Evolutionary conservation across 495 filamentous ascomycete genomes (phyloP).

Genomic region (Lasiosphaeria hispida): DNA sequence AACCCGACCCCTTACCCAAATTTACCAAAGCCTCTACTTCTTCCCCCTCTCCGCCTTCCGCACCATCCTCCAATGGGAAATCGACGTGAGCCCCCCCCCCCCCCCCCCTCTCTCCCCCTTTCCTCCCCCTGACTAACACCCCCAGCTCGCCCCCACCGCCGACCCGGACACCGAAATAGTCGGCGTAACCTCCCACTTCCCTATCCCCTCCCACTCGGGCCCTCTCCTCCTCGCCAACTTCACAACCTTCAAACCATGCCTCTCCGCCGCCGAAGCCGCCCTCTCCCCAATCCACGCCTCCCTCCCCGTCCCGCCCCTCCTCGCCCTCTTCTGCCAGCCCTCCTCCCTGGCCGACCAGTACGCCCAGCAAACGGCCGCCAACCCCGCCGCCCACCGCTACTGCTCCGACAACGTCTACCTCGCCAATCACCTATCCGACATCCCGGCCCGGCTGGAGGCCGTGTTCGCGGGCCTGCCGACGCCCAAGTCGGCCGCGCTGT

Average conservation of each 20-base stretch:
- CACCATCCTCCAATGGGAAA: conserved; percentile 43
- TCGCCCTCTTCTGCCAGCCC: conserved; percentile 33
- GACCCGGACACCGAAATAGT: conserved; percentile 46
- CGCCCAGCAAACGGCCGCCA: conserved; percentile 35
- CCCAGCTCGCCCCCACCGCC: conserved; percentile 33
- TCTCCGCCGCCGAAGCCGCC: conserved; percentile 32
- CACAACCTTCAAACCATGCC: conserved; percentile 39
- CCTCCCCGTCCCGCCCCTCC: conserved; percentile 33
- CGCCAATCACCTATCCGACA: conserved; percentile 37
- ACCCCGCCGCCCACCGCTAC: conserved; percentile 46
- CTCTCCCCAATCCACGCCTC: conserved; percentile 36
- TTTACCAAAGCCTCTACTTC: conserved; percentile 46
- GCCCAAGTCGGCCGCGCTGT: conserved; percentile 42
- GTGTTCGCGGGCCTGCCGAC: conserved; percentile 45
- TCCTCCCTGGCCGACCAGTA: conserved; percentile 45
- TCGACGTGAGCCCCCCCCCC: conserved; percentile 25
- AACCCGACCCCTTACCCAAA: conserved; percentile 29
- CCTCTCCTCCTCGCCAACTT: conserved; percentile 40
- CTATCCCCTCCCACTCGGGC: conserved; percentile 19
- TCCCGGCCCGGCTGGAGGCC: conserved; percentile 40
- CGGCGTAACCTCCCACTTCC: conserved; percentile 33
- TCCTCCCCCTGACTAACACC: not conserved
- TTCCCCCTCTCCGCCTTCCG: conserved; percentile 42
- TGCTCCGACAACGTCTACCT: conserved; percentile 52
- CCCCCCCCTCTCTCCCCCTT: too few relatives aligned